Conservation (phyloP, 345 rosid genomes). For the Bruguiera sexangula region DNA sequence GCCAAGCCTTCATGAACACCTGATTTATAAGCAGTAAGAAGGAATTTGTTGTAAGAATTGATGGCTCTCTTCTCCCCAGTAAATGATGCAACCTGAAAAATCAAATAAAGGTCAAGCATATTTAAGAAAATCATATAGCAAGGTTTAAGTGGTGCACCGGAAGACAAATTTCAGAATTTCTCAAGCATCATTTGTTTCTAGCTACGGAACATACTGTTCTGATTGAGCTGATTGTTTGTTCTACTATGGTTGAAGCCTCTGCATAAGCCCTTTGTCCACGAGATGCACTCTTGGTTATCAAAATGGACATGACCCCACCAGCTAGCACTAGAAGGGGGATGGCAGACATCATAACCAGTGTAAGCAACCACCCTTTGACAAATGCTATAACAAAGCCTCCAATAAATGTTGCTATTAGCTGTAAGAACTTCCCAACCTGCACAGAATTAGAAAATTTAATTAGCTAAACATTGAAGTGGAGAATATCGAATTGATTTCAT, state of each 20-base stretch:
- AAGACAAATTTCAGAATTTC: neutral
- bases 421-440: slow-evolving; percentile 35
- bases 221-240: slow-evolving; percentile 29
- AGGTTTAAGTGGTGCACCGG: neutral
- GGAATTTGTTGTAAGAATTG: slow-evolving; percentile 44
- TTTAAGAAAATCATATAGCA: neutral
- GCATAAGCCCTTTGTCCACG: slow-evolving; percentile 30
- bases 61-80: slow-evolving; percentile 64
- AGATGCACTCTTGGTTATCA: slow-evolving; percentile 23
- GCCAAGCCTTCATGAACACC: slow-evolving; percentile 55
- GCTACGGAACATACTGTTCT: slow-evolving; percentile 21
- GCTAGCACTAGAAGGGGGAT: slow-evolving; percentile 28
- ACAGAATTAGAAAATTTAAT: neutral
- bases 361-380: slow-evolving; percentile 29
- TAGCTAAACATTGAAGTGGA: too few species aligned
- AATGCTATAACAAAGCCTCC: slow-evolving; percentile 31
- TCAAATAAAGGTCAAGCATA: neutral
- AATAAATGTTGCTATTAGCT: slow-evolving; percentile 26
- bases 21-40: slow-evolving; percentile 47
- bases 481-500: neutral
- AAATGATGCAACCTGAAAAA: slow-evolving; percentile 64
- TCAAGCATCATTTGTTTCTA: neutral
- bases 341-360: slow-evolving; percentile 26
- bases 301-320: slow-evolving; percentile 22
- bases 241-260: slow-evolving; percentile 26